These are phyloP conservation scores for Haplosporangium gracile DNA, from an alignment of 192 early-diverging fungal species.

Conservation along the genomic window DNA sequence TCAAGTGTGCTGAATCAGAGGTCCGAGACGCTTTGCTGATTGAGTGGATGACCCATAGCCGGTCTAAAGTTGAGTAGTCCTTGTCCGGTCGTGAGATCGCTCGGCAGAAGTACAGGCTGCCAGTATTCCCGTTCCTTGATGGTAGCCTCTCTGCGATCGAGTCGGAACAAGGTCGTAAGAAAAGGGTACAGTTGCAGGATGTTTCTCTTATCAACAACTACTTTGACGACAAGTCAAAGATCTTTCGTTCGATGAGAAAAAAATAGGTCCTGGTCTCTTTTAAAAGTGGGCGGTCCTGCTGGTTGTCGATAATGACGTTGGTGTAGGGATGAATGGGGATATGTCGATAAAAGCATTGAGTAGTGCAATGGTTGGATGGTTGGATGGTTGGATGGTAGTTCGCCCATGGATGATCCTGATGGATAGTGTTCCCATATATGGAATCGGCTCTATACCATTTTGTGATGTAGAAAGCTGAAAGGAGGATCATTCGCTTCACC, in stretches of 20 bases:
- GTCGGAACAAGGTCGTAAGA: not conserved
- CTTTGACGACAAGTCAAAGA: not conserved
- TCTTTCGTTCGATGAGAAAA: not conserved
- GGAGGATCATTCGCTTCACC: slow-evolving; percentile 22
- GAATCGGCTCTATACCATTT: slow-evolving; percentile 33
- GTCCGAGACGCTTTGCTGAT: not conserved
- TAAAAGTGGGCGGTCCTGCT: not conserved
- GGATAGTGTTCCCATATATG: slow-evolving; percentile 6
- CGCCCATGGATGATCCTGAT: not conserved
- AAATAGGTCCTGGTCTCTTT: slow-evolving; percentile 81
- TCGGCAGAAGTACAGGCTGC: not conserved
- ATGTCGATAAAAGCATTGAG: slow-evolving; percentile 1
- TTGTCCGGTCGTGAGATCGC: not conserved
- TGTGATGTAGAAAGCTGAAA: slow-evolving; percentile 45
- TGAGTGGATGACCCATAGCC: not conserved
- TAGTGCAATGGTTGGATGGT: slow-evolving; percentile 16
- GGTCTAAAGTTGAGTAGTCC: not conserved
- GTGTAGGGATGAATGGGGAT: slow-evolving; percentile 9
- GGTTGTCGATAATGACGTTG: slow-evolving; percentile 74
- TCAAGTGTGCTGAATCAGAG: not conserved
- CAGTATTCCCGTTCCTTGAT: not conserved
- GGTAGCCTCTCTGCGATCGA: not conserved
- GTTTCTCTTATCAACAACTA: not conserved
- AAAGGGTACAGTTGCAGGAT: not conserved
- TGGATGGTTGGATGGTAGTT: slow-evolving; percentile 17